Conservation (phyloP, 192 early-diverging fungal species). For the Haplosporangium gracile region DNA sequence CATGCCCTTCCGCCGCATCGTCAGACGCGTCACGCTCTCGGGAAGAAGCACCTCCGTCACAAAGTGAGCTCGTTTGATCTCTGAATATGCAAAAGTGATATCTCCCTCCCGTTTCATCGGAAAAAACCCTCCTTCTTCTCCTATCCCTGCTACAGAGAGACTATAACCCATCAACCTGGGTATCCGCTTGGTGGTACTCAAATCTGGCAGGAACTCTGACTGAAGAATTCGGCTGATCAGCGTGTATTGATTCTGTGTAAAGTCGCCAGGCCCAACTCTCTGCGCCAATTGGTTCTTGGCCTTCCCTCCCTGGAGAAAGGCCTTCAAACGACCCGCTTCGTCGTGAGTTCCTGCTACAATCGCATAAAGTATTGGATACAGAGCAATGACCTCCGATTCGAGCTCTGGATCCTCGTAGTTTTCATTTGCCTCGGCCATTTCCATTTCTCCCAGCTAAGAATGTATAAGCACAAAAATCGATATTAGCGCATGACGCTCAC, state of each 20-base stretch:
- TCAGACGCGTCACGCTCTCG: constrained; percentile 35
- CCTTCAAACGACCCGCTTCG: constrained; percentile 28
- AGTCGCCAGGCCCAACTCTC: constrained; percentile 41
- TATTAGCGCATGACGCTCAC: neutral
- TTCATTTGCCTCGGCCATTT: neutral
- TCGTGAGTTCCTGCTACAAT: constrained; percentile 35
- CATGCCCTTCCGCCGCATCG: constrained; percentile 25
- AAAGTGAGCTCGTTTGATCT: constrained; percentile 39
- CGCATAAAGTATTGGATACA: constrained; percentile 30
- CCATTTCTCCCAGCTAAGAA: constrained; percentile 38
- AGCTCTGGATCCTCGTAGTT: constrained; percentile 37
- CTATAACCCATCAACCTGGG: neutral
- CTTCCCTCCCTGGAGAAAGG: constrained; percentile 39
- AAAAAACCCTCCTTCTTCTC: neutral
- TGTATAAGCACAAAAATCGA: neutral
- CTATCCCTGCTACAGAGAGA: neutral
- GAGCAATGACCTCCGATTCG: constrained; percentile 2
- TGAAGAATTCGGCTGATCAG: constrained; percentile 29
- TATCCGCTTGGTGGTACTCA: constrained; percentile 26
- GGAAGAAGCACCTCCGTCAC: constrained; percentile 45
- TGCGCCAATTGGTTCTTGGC: constrained; percentile 18
- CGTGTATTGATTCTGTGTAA: constrained; percentile 20
- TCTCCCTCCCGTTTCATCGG: constrained; percentile 36
- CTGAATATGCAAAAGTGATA: constrained; percentile 23
- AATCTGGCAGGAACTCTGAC: constrained; percentile 43